A percentile compares a stretch with the other conserved stretches of the same genome.
phyloP scores from a whole-genome alignment of 345 rosid genomes.

The Balakata baccata region DNA sequence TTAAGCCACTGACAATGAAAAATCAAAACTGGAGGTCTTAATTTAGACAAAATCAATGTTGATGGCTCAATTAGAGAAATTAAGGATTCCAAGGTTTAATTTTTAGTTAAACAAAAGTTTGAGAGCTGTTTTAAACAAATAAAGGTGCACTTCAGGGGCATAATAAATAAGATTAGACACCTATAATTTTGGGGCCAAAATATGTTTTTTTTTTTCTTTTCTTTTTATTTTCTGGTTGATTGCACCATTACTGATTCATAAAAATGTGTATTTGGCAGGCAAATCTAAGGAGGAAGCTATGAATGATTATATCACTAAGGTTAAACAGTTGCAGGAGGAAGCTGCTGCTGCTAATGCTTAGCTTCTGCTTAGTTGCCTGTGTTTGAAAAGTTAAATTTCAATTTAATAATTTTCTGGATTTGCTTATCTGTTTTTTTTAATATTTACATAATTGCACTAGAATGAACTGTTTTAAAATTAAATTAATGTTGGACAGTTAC shows the following conservation, averaged over 20 bases:
- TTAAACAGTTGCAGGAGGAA: slow-evolving; percentile 63
- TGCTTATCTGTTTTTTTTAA: background rate
- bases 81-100: too few species aligned
- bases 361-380: background rate
- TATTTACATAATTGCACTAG: background rate
- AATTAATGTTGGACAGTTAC: background rate
- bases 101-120: too few species aligned
- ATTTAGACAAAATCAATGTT: too few species aligned
- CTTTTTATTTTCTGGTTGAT: background rate
- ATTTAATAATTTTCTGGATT: slow-evolving; percentile 8
- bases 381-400: background rate
- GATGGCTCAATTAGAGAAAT: too few species aligned
- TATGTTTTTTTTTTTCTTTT: too few species aligned
- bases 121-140: too few species aligned
- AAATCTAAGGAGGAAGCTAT: slow-evolving; percentile 73
- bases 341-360: slow-evolving; percentile 34
- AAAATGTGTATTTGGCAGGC: slow-evolving; percentile 29
- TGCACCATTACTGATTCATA: background rate
- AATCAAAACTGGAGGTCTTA: too few species aligned
- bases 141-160: too few species aligned
- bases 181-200: too few species aligned
- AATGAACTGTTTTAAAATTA: background rate
- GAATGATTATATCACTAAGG: slow-evolving; percentile 74
- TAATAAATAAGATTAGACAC: too few species aligned
- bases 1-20: too few species aligned